Base-by-base conservation (phyloP, 441 rosid genomes). In the Gossypium gossypioides region DNA sequence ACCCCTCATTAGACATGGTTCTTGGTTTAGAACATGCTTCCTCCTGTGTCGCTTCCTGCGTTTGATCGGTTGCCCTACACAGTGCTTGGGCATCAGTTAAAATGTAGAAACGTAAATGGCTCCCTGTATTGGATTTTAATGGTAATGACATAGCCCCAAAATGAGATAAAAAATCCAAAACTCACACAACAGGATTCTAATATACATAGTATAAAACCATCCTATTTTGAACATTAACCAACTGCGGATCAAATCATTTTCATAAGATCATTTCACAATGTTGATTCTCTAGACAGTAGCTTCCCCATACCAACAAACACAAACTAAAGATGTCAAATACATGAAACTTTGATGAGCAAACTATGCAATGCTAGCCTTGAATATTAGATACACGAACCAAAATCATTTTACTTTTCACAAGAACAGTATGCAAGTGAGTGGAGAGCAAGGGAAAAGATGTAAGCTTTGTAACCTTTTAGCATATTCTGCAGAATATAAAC, bases 1-100 rank as follows among this genome's bases (percentile, higher is more conserved):
- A 44, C 98, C 98, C 81, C 98, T 90, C 98, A 93, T 89, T 58
- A 90, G 76, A 81, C 98, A 93, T 25, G 86, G 89, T 83, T 93
- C 97, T 80, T 93, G 96, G 82, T 91, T 89, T 66, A 86, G 90
- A 72, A 89, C 81, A 51, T 84, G 90, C 81, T 91, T 93, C 76
- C 97, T 86, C 76, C 92, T 86, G 79, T 93, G 98, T 44, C 83
- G 85, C 87, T 93, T 93, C 84, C 98, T 84, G 57, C 95, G 88
- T 82, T 93, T 93, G 74, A 90, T 74, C 3, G 95, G 92, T 79
- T 85, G 93, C 77, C 81, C 97, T 88, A 74, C 62, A 73, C 44
- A 37, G 71, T 58, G 9, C 16, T 37, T 7, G 1, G 19, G 71
- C 9, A 48, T 62, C 19, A 74, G 46, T 42, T 54, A 77, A 51